phyloP scores from a whole-genome alignment of 2,329 filamentous ascomycete species.

The Chalara sp. region DNA sequence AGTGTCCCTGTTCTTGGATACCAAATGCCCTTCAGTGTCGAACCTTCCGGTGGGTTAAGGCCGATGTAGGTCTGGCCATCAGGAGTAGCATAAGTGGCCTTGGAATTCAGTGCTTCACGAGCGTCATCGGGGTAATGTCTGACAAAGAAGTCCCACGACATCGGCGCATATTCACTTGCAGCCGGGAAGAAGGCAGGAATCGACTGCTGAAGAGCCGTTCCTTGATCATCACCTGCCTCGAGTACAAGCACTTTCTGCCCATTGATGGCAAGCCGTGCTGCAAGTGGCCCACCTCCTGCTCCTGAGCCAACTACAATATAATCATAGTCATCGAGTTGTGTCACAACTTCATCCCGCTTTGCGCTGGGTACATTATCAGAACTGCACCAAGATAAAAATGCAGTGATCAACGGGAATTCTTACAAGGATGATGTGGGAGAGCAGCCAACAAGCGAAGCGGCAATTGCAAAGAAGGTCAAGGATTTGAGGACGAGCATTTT shows the following conservation, averaged over 20 bases:
- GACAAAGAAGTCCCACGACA: slow-evolving; percentile 42
- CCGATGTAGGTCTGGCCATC: slow-evolving; percentile 19
- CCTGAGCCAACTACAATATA: slow-evolving; percentile 48
- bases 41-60: slow-evolving; percentile 18
- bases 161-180: slow-evolving; percentile 39
- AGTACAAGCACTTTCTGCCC: slow-evolving; percentile 46
- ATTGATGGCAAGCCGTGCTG: slow-evolving; percentile 42
- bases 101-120: slow-evolving; percentile 10
- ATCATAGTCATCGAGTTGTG: slow-evolving; percentile 32
- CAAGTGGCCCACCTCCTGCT: slow-evolving; percentile 42
- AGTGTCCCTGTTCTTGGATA: slow-evolving; percentile 26
- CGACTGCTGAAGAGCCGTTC: slow-evolving; percentile 31
- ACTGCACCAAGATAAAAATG: too few species aligned
- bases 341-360: neutral
- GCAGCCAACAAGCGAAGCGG: too few species aligned
- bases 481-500: too few species aligned
- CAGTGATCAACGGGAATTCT: too few species aligned
- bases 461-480: too few species aligned
- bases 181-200: slow-evolving; percentile 42
- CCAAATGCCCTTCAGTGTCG: slow-evolving; percentile 19
- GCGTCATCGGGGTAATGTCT: slow-evolving; percentile 13
- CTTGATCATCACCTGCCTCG: slow-evolving; percentile 47
- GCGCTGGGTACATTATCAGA: too few species aligned
- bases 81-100: slow-evolving; percentile 28
- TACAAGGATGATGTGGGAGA: too few species aligned